Conservation (phyloP, 2,329 filamentous ascomycete species). For the Colletotrichum shisoi region DNA sequence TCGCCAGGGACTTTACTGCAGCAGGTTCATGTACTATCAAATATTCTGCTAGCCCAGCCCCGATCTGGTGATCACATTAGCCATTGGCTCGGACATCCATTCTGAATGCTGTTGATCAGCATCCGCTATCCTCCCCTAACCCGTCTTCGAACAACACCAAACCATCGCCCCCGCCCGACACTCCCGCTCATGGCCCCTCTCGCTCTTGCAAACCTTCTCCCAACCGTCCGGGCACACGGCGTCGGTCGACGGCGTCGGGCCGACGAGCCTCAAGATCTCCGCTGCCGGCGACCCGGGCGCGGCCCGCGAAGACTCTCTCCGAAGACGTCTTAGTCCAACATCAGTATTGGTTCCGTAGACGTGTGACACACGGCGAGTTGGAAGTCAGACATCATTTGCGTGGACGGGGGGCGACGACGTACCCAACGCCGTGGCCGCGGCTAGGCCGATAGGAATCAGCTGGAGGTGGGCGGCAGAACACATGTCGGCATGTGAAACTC, state of each 20-base stretch:
- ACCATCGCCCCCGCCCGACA: neutral
- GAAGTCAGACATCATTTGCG: no score
- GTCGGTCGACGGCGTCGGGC: neutral
- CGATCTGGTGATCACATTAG: neutral
- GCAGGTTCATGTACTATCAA: no score
- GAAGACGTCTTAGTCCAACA: neutral
- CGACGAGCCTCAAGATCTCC: neutral
- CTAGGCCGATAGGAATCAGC: neutral
- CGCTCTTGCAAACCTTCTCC: neutral
- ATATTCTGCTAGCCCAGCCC: no score
- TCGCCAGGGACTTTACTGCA: no score
- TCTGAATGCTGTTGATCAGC: neutral
- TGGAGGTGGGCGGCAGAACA: neutral
- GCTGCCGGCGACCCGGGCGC: neutral
- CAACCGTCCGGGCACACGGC: conserved; percentile 10
- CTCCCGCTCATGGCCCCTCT: neutral
- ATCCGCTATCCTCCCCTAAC: neutral
- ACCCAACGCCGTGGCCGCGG: neutral
- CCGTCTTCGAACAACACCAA: neutral
- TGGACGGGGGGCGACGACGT: neutral
- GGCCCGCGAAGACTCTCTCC: neutral
- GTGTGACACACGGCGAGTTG: no score
- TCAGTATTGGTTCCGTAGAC: neutral
- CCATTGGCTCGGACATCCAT: neutral
- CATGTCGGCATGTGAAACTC: neutral